Evolutionary conservation across 352 stramenopile species (phyloP).

Genomic region (Pythium phragmiticola): DNA sequence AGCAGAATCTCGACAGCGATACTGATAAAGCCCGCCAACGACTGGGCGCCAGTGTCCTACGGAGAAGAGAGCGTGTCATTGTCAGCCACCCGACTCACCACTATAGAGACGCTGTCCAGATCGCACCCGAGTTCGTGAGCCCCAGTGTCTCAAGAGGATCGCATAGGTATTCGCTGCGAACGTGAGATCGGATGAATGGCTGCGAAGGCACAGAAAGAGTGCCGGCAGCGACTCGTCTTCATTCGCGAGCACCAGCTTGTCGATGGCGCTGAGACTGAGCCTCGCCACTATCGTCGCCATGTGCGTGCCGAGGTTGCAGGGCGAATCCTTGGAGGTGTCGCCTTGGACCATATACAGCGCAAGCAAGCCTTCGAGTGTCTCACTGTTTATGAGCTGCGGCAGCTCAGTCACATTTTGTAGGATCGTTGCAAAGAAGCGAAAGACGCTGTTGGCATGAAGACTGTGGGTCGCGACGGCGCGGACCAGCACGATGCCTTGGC

Average conservation of each 20-base stretch:
- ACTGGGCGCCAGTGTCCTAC: slow-evolving; percentile 36
- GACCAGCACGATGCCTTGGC: slow-evolving; percentile 44
- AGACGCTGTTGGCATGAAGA: slow-evolving; percentile 34
- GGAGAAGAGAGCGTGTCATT: background rate
- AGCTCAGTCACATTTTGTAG: slow-evolving; percentile 50
- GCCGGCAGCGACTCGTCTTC: slow-evolving; percentile 54
- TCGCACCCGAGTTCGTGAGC: slow-evolving; percentile 18
- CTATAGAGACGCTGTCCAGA: background rate
- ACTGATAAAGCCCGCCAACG: slow-evolving; percentile 55
- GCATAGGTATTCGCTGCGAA: slow-evolving; percentile 62
- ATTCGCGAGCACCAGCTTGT: slow-evolving; percentile 43
- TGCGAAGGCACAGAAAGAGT: slow-evolving; percentile 65
- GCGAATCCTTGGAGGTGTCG: slow-evolving; percentile 16
- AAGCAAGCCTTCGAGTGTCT: slow-evolving; percentile 62
- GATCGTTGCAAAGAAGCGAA: slow-evolving; percentile 61
- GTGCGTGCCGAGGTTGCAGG: slow-evolving; percentile 34
- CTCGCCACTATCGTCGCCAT: slow-evolving; percentile 47
- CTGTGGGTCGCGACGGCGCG: slow-evolving; percentile 34
- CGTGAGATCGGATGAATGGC: slow-evolving; percentile 37
- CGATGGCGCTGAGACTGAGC: slow-evolving; percentile 41
- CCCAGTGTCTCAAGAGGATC: slow-evolving; percentile 53
- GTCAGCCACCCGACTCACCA: background rate
- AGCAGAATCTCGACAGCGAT: slow-evolving; percentile 53
- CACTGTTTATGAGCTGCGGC: slow-evolving; percentile 45
- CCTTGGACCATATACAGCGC: slow-evolving; percentile 46